Base-by-base conservation (phyloP, 2,329 filamentous ascomycete genomes). In the Fusarium sp. region DNA sequence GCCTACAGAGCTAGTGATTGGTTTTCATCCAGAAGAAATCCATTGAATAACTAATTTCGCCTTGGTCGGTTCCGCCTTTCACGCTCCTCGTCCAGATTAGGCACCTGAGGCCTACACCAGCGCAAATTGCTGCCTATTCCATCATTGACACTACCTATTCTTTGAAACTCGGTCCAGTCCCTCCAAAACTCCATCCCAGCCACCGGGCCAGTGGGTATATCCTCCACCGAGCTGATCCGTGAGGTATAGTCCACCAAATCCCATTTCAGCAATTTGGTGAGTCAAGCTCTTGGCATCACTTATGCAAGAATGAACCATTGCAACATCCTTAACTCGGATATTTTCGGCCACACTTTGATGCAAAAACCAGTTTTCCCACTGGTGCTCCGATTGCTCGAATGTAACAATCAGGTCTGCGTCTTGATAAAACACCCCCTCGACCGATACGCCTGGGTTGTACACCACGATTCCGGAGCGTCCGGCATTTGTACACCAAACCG, bases 131-230 rank as follows among this genome's bases (percentile, higher is more conserved):
- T n/a, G n/a, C n/a, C n/a, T n/a, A n/a, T n/a, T n/a, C n/a, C n/a
- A n/a, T n/a, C n/a, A n/a, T n/a, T n/a, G n/a, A n/a, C n/a, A n/a
- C n/a, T n/a, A n/a, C n/a, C n/a, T n/a, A n/a, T n/a, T n/a, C n/a
- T n/a, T n/a, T n/a, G n/a, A n/a, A n/a, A n/a, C n/a, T n/a, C n/a
- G n/a, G n/a, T n/a, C n/a, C n/a, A n/a, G n/a, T n/a, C n/a, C n/a
- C n/a, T n/a, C n/a, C n/a, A n/a, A n/a, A n/a, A n/a, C n/a, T n/a
- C n/a, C n/a, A n/a, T n/a, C n/a, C n/a, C n/a, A n/a, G n/a, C n/a
- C n/a, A n/a, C n/a, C n/a, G n/a, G 66, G 66, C 66, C 66, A 69
- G 20, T 53, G 39, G 6, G 53, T 69, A 35, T 67, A 69, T 3
- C 66, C 64, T 23, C 66, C 66, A 37, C 53, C 53, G 2, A 45